Base-by-base conservation (phyloP, 2,329 filamentous ascomycete species). In the Fusarium albidum region DNA sequence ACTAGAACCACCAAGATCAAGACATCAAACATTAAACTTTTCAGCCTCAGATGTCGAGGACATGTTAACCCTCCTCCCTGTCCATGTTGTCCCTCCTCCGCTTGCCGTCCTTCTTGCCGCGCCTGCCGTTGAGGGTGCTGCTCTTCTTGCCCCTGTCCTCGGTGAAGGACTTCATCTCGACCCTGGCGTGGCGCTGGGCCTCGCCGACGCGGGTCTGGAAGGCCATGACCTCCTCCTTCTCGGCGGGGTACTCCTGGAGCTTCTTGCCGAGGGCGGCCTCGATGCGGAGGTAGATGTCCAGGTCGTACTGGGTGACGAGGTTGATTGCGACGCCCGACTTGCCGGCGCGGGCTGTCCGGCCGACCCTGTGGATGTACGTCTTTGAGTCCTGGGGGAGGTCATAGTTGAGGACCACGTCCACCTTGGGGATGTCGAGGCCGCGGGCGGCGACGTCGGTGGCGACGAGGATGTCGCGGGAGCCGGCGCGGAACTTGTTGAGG, bases 381-480 rank as follows among this genome's bases (percentile, higher is more conserved):
- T 96, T 96, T 65, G 85, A 90, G 73, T 96, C 91, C 25, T 86
- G 83, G 0, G 92, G 91, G 3, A 96, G 76, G 67, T 96, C 92
- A 62, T 88, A 90, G 75, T 96, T 96, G 61, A 96, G 73, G 3
- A 97, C 91, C 0, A 94, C 77, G 61, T 96, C 92, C 11, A 97
- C 92, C n/a, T 86, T 89, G 11, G 92, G 92, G 39, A 97, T 96
- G 78, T 97, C 93, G 7, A 97, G 81, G 80, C 93, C 94, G 71
- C 93, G 87, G 1, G 93, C 91, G 2, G 93, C 93, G n/a, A 97
- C 91, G 71, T 97, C 93, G 0, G 93, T 97, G 10, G 92, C 92
- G 4, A 97, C 90, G 5, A 99, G 83, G 32, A 99, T 94, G 61
- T 96, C 86, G 34, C 92, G 82, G n/a, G 83, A 85, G 8, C 88